Conservation (phyloP, 2,329 filamentous ascomycete genomes). For the Elsinoe perseae region DNA sequence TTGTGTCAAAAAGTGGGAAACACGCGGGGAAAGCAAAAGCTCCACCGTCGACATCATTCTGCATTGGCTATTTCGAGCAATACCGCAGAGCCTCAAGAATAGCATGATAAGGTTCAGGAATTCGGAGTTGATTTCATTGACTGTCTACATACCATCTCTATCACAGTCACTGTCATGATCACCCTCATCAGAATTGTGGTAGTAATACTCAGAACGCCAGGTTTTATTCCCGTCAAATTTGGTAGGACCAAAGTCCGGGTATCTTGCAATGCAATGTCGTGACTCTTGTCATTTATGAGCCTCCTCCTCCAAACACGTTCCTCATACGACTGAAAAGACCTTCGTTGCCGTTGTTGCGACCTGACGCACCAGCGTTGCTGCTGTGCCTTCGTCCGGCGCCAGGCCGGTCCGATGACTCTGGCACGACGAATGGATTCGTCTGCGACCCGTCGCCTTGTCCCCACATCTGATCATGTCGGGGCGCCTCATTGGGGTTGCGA, state of each 20-base stretch:
- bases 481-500: constrained; percentile 25
- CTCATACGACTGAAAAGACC: constrained; percentile 29
- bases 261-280: neutral
- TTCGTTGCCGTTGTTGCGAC: constrained; percentile 14
- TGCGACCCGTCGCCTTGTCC: constrained; percentile 21
- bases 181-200: neutral
- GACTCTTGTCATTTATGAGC: neutral
- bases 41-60: neutral
- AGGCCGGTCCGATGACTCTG: constrained; percentile 19
- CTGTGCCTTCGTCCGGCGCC: constrained; percentile 1
- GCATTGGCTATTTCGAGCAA: neutral
- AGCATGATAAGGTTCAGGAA: neutral
- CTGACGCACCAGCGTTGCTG: constrained; percentile 10
- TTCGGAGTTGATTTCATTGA: neutral
- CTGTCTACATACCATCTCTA: neutral
- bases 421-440: constrained; percentile 20
- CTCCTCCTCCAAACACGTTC: constrained; percentile 25
- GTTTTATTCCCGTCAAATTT: neutral
- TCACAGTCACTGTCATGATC: neutral
- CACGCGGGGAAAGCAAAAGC: constrained; percentile 6
- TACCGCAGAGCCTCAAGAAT: neutral
- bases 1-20: constrained; percentile 8
- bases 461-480: constrained; percentile 24
- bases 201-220: neutral
- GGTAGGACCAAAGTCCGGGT: neutral